phyloP scores from a whole-genome alignment of 306 rosid genomes.

The Gleditsia sinensis region DNA sequence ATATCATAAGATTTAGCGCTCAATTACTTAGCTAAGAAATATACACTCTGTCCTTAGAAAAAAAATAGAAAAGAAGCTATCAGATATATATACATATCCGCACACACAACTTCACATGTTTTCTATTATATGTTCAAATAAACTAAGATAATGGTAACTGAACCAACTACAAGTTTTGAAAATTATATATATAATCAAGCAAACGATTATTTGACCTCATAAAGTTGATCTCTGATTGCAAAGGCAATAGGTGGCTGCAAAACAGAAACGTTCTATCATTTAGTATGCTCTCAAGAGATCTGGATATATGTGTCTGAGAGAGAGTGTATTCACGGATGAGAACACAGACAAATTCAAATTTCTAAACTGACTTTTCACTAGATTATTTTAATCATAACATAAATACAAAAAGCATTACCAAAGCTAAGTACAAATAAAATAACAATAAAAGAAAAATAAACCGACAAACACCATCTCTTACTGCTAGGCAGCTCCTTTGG shows the following conservation, averaged over 20 bases:
- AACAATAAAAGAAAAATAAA: too few relatives aligned
- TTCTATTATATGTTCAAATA: too few relatives aligned
- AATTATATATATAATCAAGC: slow-evolving; percentile 19
- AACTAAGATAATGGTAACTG: neutral
- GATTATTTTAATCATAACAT: slow-evolving; percentile 3
- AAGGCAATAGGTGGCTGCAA: slow-evolving; percentile 92
- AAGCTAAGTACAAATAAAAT: too few relatives aligned
- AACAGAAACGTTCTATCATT: slow-evolving; percentile 25
- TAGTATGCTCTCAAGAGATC: slow-evolving; percentile 14
- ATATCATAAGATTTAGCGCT: too few relatives aligned
- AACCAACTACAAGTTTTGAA: neutral
- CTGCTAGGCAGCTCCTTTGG: too few relatives aligned
- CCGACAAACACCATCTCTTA: too few relatives aligned
- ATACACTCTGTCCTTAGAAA: too few relatives aligned
- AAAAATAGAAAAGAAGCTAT: too few relatives aligned
- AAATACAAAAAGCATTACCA: slow-evolving; percentile 1
- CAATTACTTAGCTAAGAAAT: too few relatives aligned
- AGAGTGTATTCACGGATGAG: neutral
- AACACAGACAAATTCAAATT: neutral
- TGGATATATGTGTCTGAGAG: neutral
- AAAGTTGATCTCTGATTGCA: slow-evolving; percentile 87
- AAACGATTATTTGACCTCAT: slow-evolving; percentile 57
- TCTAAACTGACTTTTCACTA: slow-evolving; percentile 22
- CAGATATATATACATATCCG: too few relatives aligned
- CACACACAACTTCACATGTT: too few relatives aligned